Conservation (phyloP, 306 rosid species). For the Fragaria nilgerrensis region DNA sequence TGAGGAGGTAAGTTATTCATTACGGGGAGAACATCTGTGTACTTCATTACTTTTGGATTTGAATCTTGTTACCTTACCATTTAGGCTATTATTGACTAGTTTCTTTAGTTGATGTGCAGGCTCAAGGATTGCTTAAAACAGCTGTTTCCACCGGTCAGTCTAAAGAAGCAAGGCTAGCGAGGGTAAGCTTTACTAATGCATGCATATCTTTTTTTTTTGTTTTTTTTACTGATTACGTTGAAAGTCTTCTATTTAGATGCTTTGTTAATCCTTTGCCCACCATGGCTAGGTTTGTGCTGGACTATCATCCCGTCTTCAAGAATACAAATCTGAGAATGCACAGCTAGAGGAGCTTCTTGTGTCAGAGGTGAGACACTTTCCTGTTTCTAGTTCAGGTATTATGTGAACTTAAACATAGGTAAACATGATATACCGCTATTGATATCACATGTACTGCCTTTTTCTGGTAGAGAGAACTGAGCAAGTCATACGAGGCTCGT, state of each 20-base stretch:
- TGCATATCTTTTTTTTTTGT: no score
- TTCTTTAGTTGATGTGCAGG: constrained; percentile 70
- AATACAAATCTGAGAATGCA: constrained; percentile 91
- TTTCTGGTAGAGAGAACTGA: constrained; percentile 76
- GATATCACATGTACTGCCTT: constrained; percentile 16
- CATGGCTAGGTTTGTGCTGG: constrained; percentile 91
- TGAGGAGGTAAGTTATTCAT: constrained; percentile 70
- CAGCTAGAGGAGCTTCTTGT: constrained; percentile 96
- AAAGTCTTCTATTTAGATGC: constrained; percentile 22
- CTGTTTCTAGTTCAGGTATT: constrained; percentile 24
- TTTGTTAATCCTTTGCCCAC: constrained; percentile 29
- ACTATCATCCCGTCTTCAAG: constrained; percentile 94
- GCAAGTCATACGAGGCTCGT: constrained; percentile 83
- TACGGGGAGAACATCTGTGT: constrained; percentile 21
- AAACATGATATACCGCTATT: constrained; percentile 1
- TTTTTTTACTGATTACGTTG: constrained; percentile 1
- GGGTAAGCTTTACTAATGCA: constrained; percentile 54
- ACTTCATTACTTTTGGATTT: constrained; percentile 7
- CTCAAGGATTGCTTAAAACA: constrained; percentile 91
- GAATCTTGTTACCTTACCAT: neutral
- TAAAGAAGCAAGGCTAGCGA: constrained; percentile 97
- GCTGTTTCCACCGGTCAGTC: constrained; percentile 90
- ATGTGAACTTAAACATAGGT: neutral
- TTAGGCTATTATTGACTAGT: constrained; percentile 45
- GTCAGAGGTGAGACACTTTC: constrained; percentile 65